Conservation (phyloP, 768 basidiomycete species). For the Pholiota microspora region DNA sequence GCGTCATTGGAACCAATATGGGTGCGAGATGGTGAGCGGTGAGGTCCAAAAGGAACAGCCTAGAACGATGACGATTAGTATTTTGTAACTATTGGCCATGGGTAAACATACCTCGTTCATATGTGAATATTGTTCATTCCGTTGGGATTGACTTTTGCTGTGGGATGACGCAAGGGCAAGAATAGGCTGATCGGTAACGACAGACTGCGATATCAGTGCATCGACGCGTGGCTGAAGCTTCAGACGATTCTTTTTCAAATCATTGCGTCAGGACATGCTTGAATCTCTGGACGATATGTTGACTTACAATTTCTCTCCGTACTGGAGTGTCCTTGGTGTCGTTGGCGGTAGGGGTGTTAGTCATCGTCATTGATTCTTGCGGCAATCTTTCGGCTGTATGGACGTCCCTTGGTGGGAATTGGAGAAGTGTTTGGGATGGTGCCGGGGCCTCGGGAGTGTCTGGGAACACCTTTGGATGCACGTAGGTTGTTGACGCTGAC, state of each 20-base stretch:
- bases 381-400: slow-evolving; percentile 11
- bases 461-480: not conserved
- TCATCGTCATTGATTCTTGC: slow-evolving; percentile 8
- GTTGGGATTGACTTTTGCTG: not conserved
- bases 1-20: not conserved
- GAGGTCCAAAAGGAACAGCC: not conserved
- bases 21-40: not conserved
- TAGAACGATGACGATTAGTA: not conserved
- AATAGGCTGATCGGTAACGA: not conserved
- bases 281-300: not conserved
- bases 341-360: not conserved
- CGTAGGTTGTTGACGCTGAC: not conserved
- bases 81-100: no score
- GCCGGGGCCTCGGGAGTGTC: slow-evolving; percentile 1
- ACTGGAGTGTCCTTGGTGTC: slow-evolving; percentile 3
- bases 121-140: not conserved
- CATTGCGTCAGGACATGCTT: not conserved
- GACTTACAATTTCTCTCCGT: slow-evolving; percentile 22
- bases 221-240: slow-evolving; percentile 13
- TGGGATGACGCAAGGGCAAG: not conserved
- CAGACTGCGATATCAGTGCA: slow-evolving; percentile 1
- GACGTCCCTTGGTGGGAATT: slow-evolving; percentile 21
- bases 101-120: not conserved
- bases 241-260: slow-evolving; percentile 15
- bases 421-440: slow-evolving; percentile 17